A percentile compares a stretch with the other conserved stretches of the same genome.
Conservation (phyloP, 1,284 basidiomycete genomes). For the Hymenochaete sp. region DNA sequence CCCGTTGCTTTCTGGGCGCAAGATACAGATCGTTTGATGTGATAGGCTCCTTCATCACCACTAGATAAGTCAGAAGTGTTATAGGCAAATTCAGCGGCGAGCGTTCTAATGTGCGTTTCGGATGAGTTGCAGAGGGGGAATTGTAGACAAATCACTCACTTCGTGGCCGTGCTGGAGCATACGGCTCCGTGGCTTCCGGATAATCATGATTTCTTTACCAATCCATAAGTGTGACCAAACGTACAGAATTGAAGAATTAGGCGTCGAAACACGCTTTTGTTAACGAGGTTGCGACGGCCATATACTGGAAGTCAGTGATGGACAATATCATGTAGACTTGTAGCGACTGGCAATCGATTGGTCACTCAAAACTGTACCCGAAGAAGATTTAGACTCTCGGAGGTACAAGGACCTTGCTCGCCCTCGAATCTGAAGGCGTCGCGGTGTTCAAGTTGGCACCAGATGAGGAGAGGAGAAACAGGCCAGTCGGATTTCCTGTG, state of each 20-base stretch:
- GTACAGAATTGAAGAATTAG: slow-evolving; percentile 20
- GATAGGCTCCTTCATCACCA: not conserved
- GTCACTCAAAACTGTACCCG: slow-evolving; percentile 29
- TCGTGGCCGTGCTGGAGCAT: slow-evolving; percentile 2
- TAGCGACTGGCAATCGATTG: slow-evolving; percentile 29
- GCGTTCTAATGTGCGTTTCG: not conserved
- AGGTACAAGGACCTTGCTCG: not conserved
- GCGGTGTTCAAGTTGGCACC: no score
- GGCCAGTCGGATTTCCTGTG: no score
- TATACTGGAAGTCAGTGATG: slow-evolving; percentile 2
- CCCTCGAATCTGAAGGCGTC: not conserved
- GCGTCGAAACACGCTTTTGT: slow-evolving; percentile 2
- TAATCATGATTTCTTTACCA: slow-evolving; percentile 25
- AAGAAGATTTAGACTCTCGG: slow-evolving; percentile 24
- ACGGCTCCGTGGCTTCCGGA: slow-evolving; percentile 26
- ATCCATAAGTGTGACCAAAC: slow-evolving; percentile 28
- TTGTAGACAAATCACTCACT: not conserved
- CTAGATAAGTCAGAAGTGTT: slow-evolving; percentile 4
- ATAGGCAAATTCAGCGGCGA: not conserved
- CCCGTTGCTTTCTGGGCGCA: slow-evolving; percentile 3
- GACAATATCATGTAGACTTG: not conserved
- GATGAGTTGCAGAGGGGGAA: not conserved
- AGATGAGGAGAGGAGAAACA: no score
- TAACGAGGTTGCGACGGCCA: not conserved
- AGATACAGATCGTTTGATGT: slow-evolving; percentile 21